Percentiles rank a stretch among this genome's conserved stretches.
These are phyloP conservation scores for Simplicillium sp. DNA, from an alignment of 2,329 filamentous ascomycete species.

Conservation along the genomic window DNA sequence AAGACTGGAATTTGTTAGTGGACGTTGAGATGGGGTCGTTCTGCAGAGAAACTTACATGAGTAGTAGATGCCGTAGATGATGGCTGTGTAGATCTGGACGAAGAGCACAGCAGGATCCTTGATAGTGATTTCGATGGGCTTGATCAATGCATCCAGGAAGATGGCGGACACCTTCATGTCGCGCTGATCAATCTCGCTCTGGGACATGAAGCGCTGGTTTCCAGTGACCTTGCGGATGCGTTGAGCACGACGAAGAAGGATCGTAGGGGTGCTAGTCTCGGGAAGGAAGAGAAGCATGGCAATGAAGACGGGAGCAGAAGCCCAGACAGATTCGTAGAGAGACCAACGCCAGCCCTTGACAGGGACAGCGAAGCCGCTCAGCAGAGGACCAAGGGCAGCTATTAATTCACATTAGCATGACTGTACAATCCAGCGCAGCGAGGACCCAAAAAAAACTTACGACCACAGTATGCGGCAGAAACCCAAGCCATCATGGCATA, in stretches of 20 bases:
- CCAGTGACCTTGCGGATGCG: constrained; percentile 54
- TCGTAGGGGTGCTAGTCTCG: constrained; percentile 50
- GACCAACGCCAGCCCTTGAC: constrained; percentile 55
- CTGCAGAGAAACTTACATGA: constrained; percentile 30
- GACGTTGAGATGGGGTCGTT: neutral
- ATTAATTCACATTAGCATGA: constrained; percentile 14
- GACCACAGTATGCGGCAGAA: constrained; percentile 37
- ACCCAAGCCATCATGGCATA: constrained; percentile 54
- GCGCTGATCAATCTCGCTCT: constrained; percentile 55
- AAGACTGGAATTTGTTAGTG: constrained; percentile 30
- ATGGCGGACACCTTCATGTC: constrained; percentile 37
- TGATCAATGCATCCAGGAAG: constrained; percentile 47
- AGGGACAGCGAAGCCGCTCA: constrained; percentile 50
- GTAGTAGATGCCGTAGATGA: constrained; percentile 55
- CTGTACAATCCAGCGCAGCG: too few species aligned
- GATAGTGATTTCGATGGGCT: constrained; percentile 49
- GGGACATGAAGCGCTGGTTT: constrained; percentile 44
- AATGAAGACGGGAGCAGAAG: constrained; percentile 47
- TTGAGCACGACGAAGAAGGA: constrained; percentile 50
- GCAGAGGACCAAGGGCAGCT: constrained; percentile 48
- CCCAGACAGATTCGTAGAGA: constrained; percentile 54
- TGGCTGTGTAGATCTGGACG: constrained; percentile 50
- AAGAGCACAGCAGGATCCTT: constrained; percentile 55
- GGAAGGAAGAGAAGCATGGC: constrained; percentile 54
- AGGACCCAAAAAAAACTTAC: constrained; percentile 19